Conservation (phyloP, 2,329 filamentous ascomycete species). For the Xylaria sp. region DNA sequence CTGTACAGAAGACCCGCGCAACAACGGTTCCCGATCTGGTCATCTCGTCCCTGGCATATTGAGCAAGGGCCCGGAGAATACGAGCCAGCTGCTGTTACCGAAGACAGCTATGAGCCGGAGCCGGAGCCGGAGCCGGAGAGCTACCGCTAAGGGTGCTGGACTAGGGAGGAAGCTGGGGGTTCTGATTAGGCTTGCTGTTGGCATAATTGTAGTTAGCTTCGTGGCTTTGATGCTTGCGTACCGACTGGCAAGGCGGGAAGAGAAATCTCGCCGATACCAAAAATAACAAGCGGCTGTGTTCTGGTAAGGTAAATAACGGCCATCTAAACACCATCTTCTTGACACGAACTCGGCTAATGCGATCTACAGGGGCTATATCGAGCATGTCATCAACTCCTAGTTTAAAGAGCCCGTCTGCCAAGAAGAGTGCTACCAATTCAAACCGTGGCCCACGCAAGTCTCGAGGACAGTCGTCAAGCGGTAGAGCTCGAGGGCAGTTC, state of each 20-base stretch:
- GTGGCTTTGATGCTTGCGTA: constrained; percentile 24
- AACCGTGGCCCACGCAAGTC: background rate
- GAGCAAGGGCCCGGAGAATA: constrained; percentile 27
- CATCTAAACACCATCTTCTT: background rate
- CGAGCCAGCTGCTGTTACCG: constrained; percentile 28
- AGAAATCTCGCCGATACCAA: background rate
- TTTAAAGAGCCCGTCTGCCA: background rate
- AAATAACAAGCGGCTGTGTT: background rate
- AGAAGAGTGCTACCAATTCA: background rate
- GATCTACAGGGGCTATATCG: background rate
- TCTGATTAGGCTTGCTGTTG: constrained; percentile 27
- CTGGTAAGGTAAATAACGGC: background rate
- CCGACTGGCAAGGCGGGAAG: constrained; percentile 24
- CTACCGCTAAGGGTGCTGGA: background rate
- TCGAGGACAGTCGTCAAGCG: constrained; percentile 12
- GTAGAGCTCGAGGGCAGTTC: constrained; percentile 21
- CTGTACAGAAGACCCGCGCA: constrained; percentile 45
- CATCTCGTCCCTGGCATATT: constrained; percentile 38
- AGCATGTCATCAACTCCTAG: background rate
- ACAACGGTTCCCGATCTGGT: constrained; percentile 38
- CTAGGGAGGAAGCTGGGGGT: background rate
- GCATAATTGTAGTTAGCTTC: constrained; percentile 24
- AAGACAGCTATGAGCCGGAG: background rate
- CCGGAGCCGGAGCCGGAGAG: background rate
- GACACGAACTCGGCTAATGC: background rate